phyloP scores from a whole-genome alignment of 306 rosid species.

The Vigna mungo region DNA sequence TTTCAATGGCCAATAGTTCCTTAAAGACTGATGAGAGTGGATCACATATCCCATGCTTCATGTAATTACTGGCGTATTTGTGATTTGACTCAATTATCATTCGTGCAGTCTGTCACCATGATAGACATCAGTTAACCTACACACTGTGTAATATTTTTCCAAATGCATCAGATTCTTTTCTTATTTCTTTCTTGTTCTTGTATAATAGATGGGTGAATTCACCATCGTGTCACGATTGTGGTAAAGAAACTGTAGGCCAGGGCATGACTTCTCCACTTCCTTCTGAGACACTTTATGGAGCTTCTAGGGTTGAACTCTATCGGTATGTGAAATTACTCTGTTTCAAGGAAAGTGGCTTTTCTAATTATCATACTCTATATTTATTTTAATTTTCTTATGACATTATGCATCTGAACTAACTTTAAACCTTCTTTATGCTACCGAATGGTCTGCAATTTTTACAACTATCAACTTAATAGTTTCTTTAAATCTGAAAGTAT shows the following conservation, averaged over 20 bases:
- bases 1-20: conserved; percentile 16
- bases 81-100: conserved; percentile 32
- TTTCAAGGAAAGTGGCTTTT: conserved; percentile 11
- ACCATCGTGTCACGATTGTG: conserved; percentile 84
- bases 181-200: conserved; percentile 36
- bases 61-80: background rate
- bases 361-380: conserved; percentile 33
- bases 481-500: conserved; percentile 19
- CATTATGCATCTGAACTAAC: conserved; percentile 36
- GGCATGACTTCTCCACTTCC: conserved; percentile 68
- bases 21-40: background rate
- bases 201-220: conserved; percentile 77
- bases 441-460: conserved; percentile 9
- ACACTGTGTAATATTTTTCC: conserved; percentile 3
- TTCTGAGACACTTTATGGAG: conserved; percentile 71
- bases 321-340: conserved; percentile 54
- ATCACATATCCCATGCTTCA: conserved; percentile 22
- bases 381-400: conserved; percentile 30
- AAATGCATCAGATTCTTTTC: conserved; percentile 24
- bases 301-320: conserved; percentile 72
- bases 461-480: conserved; percentile 16
- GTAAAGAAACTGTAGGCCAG: conserved; percentile 55
- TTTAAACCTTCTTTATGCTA: background rate
- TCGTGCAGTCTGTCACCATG: background rate
- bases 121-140: conserved; percentile 24